phyloP scores from a whole-genome alignment of 768 basidiomycete species.

The Russula griseocarnosa region DNA sequence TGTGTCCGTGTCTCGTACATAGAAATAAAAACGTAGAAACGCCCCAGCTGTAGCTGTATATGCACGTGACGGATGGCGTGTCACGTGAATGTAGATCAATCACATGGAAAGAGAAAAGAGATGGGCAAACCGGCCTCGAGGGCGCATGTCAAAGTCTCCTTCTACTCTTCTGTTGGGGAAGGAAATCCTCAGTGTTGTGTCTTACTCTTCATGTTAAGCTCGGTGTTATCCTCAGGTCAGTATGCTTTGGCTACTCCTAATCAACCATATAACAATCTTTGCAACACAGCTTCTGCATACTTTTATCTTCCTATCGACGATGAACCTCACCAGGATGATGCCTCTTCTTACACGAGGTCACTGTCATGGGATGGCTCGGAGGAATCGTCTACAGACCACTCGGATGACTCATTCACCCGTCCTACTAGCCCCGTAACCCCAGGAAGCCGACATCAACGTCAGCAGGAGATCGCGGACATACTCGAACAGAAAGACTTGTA shows the following conservation, averaged over 20 bases:
- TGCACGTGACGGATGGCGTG: background rate
- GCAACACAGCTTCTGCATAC: constrained; percentile 52
- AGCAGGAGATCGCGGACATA: constrained; percentile 47
- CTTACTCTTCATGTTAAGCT: constrained; percentile 23
- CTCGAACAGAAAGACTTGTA: constrained; percentile 66
- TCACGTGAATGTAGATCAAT: constrained; percentile 13
- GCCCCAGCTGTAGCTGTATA: too few relatives aligned
- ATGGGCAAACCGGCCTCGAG: background rate
- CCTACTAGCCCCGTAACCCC: constrained; percentile 21
- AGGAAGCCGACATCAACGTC: constrained; percentile 19
- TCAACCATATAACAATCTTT: background rate
- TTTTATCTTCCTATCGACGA: constrained; percentile 64
- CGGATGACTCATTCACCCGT: constrained; percentile 23
- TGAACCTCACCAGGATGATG: constrained; percentile 45
- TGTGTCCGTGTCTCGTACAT: background rate
- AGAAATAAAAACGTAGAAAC: too few relatives aligned
- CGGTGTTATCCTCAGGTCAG: constrained; percentile 28
- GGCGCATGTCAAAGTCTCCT: background rate
- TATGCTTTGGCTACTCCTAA: background rate
- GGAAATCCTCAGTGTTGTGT: background rate
- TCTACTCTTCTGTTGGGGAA: constrained; percentile 4
- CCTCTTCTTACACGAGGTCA: constrained; percentile 34
- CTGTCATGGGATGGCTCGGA: constrained; percentile 32
- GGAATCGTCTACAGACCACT: constrained; percentile 26
- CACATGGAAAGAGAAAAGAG: constrained; percentile 13